Base-by-base conservation (phyloP, 2,329 filamentous ascomycete species). In the Xylariaceae sp. region DNA sequence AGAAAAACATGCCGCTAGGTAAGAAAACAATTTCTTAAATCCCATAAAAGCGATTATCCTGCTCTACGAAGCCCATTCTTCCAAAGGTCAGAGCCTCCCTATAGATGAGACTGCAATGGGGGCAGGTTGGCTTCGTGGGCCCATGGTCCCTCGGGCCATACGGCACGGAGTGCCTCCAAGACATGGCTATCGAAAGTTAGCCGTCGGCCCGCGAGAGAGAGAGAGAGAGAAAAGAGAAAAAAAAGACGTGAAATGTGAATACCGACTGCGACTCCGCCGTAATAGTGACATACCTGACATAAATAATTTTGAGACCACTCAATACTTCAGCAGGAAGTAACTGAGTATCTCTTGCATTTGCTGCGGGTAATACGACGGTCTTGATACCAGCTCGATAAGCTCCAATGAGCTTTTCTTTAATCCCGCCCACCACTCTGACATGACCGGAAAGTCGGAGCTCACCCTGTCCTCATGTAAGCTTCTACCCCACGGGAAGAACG, bases 331-430 rank as follows among this genome's bases (percentile, higher is more conserved):
- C 80, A 0, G 94, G 94, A 53, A 97, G 77, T 72, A 97, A 92
- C 71, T 88, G 88, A 55, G 88, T 87, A 69, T 99, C 94, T 74
- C 97, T 97, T 60, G 86, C 81, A 70, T 99, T 99, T 63, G 89
- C 87, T 34, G 86, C 81, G 2, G 94, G 94, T 6, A 99, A 76
- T 57, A 99, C 71, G 6, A 99, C 92, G 34, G 89, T 92, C 79
- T 96, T 95, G 58, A 99, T 92, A 31, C 94, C 94, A 1, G 94
- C 94, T 53, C 92, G 82, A 68, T 95, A 78, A 6, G 94, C 94
- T 27, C 94, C 94, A 68, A 99, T 97, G 51, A 97, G 79, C 73
- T 99, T 99, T 81, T 99, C 92, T 74, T 97, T 96, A 75, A 99
- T 97, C 19, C 94, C 94, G 51, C 94, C 94, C 37, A 99, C 94